These are phyloP conservation scores for Starmerella gropengiesseri DNA, from an alignment of 805 yeast species.

Conservation along the genomic window DNA sequence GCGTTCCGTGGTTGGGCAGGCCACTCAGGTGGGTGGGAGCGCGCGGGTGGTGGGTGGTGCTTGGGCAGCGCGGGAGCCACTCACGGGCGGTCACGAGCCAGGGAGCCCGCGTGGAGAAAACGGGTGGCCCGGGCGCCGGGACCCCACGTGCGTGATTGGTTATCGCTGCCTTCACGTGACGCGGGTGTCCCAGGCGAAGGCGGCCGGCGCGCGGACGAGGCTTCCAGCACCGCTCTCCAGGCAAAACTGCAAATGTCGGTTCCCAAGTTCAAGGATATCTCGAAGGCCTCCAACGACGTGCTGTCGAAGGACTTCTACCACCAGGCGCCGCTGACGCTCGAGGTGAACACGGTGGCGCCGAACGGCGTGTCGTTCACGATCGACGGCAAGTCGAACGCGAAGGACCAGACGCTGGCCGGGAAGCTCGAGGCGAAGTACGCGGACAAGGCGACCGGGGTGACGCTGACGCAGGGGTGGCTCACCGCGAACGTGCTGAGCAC, in stretches of 20 bases:
- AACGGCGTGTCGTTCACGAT: constrained; percentile 92
- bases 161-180: too few relatives aligned
- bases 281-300: constrained; percentile 84
- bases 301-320: constrained; percentile 90
- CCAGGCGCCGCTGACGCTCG: constrained; percentile 73
- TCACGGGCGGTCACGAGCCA: too few relatives aligned
- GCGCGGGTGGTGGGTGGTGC: too few relatives aligned
- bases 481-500: constrained; percentile 85
- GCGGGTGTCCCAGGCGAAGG: too few relatives aligned
- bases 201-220: not conserved
- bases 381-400: constrained; percentile 75
- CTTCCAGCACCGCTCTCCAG: not conserved
- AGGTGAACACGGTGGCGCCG: constrained; percentile 86
- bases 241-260: constrained; percentile 13
- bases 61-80: too few relatives aligned
- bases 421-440: constrained; percentile 82
- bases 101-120: too few relatives aligned
- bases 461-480: constrained; percentile 97
- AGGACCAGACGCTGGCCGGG: constrained; percentile 75
- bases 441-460: constrained; percentile 85
- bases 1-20: too few relatives aligned
- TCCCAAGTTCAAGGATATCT: constrained; percentile 64
- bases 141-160: constrained; percentile 5
- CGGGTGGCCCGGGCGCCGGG: too few relatives aligned
- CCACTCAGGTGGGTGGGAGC: too few relatives aligned